Evolutionary conservation across 176 grass and related monocot species (phyloP).

Genomic region (Lolium rigidum): DNA sequence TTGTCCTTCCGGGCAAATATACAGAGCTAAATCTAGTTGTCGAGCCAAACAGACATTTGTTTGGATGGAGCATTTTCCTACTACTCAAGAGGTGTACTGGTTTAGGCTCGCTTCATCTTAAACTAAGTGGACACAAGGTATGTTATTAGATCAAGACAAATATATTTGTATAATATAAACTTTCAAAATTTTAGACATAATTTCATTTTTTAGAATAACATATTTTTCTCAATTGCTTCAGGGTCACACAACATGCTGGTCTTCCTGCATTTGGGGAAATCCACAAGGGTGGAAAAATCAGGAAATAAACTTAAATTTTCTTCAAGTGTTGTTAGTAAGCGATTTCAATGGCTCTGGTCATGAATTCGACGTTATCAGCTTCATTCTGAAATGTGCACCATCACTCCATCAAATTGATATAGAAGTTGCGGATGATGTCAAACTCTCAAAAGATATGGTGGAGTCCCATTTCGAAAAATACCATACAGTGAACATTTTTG

Average conservation of each 20-base stretch:
- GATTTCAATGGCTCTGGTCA: not conserved
- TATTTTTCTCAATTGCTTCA: not conserved
- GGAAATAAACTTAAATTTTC: not conserved
- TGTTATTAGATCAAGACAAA: not conserved
- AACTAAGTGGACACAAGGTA: not conserved
- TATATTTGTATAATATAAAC: not conserved
- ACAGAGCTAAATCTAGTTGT: not conserved
- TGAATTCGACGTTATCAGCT: not conserved
- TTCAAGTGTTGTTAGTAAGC: not conserved
- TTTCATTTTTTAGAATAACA: not conserved
- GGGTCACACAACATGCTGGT: not conserved
- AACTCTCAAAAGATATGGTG: not conserved
- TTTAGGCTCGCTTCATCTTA: not conserved
- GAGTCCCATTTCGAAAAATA: not conserved
- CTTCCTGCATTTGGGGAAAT: not conserved
- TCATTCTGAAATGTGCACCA: conserved; percentile 1
- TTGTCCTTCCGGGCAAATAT: not conserved
- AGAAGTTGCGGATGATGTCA: not conserved
- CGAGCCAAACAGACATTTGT: not conserved
- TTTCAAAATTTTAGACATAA: not conserved
- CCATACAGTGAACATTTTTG: not conserved
- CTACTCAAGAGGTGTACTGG: not conserved
- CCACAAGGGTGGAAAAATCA: not conserved
- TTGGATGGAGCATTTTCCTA: not conserved
- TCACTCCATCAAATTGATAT: not conserved